These are phyloP conservation scores for Chrysoporthe cubensis DNA, from an alignment of 2,329 filamentous ascomycete genomes.

Conservation along the genomic window DNA sequence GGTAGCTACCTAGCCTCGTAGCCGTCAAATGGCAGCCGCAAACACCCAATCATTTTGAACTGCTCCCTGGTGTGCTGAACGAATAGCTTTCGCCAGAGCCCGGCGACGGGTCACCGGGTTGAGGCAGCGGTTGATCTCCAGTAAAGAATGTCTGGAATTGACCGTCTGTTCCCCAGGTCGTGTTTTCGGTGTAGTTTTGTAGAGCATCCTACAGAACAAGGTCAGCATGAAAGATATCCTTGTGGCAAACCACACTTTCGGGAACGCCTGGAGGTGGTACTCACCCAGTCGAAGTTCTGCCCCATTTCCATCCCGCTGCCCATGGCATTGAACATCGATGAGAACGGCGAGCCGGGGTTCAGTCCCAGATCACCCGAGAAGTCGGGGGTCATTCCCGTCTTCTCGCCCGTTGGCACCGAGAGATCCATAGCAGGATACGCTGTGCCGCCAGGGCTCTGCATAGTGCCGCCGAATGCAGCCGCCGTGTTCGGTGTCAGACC, in stretches of 20 bases:
- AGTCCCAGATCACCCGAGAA: constrained; percentile 41
- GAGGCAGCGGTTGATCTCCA: constrained; percentile 2
- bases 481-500: constrained; percentile 40
- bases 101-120: constrained; percentile 23
- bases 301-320: constrained; percentile 50
- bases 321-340: constrained; percentile 56
- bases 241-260: neutral
- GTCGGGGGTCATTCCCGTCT: constrained; percentile 42
- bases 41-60: constrained; percentile 8
- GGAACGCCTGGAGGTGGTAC: constrained; percentile 31
- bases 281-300: constrained; percentile 63
- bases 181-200: constrained; percentile 60
- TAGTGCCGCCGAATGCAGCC: constrained; percentile 34
- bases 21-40: neutral
- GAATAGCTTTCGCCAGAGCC: constrained; percentile 27
- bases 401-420: constrained; percentile 35
- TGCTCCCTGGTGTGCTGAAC: constrained; percentile 26
- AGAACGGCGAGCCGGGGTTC: constrained; percentile 51
- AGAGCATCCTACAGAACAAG: constrained; percentile 51
- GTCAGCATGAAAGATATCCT: constrained; percentile 31
- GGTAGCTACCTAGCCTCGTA: too few species aligned
- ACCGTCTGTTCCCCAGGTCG: constrained; percentile 56
- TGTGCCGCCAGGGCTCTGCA: constrained; percentile 46
- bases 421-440: constrained; percentile 52
- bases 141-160: constrained; percentile 56